Base-by-base conservation (phyloP, 2,329 filamentous ascomycete species). In the Aurifilum marmelostoma region DNA sequence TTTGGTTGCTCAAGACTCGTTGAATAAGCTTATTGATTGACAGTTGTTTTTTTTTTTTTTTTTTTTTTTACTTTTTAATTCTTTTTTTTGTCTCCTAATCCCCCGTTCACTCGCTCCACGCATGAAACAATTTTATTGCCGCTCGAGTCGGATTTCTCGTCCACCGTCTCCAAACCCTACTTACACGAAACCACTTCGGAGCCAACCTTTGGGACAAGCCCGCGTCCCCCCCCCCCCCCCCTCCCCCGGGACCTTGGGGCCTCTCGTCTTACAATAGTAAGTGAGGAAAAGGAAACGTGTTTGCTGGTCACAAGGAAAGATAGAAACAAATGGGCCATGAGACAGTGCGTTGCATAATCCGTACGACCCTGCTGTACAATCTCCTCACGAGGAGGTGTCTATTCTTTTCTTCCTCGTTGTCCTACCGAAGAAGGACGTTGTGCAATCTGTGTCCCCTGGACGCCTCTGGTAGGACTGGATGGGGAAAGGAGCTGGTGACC, bases 301-400 rank as follows among this genome's bases (percentile, higher is more conserved):
- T 70, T 70, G 66, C 63, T 58, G 63, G 50, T 66, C 63, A 68
- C 66, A 60, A 59, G 61, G 6, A n/a, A 47, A 47, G 21, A 3
- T 8, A 3, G 3, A 47, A 11, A 21, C 3, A n/a, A n/a, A 47
- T 7, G 8, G 7, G 11, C n/a, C 24, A 29, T 37, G 59, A 63
- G 59, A 67, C 65, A 63, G 5, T 3, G n/a, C n/a, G 27, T 68
- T 54, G 62, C 63, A 66, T 59, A 59, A 63, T 39, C 37, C 24
- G 58, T 66, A 63, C 34, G n/a, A 66, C 66, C 12, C 14, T 34
- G 21, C 24, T 18, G 37, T 59, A 32, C 27, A 59, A 37, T 34
- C 21, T 37, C n/a, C 54, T 47, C 29, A 59, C 54, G 54, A 59
- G 8, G 24, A 34, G 34, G 34, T n/a, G n/a, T n/a, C n/a, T n/a